Base-by-base conservation (phyloP, 2,329 filamentous ascomycete species). In the Pestalotiopsis sp. region DNA sequence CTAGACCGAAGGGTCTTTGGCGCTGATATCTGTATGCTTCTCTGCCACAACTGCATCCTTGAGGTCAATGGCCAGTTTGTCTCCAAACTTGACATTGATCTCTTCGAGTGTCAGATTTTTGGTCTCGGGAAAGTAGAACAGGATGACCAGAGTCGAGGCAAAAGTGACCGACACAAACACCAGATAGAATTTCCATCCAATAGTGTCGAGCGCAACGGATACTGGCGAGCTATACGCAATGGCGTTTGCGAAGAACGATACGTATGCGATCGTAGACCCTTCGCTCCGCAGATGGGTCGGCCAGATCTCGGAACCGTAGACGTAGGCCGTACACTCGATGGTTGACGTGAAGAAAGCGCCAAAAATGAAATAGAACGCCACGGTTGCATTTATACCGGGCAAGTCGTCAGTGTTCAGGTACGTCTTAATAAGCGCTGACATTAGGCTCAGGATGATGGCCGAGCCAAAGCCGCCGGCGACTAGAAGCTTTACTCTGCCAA, bases 111-210 rank as follows among this genome's bases (percentile, higher is more conserved):
- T 75, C 11, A 79, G 69, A 25, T 73, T 75, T 41, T 70, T 85
- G n/a, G 84, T 85, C 76, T 83, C 82, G 4, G 85, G 83, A 78
- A 80, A 85, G 67, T 82, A 74, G 74, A 84, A 78, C 75, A 78
- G 83, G 41, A 85, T 82, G 4, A 78, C 74, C n/a, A 84, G 70
- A 4, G 83, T 82, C 73, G 80, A 82, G 20, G 80, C 80, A 7
- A 80, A 81, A 67, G 86, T 80, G 69, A 79, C 77, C 56, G 84
- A 52, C 12, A 77, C 82, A 73, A 83, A 87, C 45, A 87, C 80
- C 38, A 87, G 82, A 75, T 85, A 87, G 76, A 85, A 86, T 69
- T 79, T 76, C 77, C 83, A 89, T 17, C 83, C 83, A 68, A 90
- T 87, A 2, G 77, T 84, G 66, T 81, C 78, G 62, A 86, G 82